Evolutionary conservation across 306 rosid genomes (phyloP).

Genomic region (Cucurbita maxima): DNA sequence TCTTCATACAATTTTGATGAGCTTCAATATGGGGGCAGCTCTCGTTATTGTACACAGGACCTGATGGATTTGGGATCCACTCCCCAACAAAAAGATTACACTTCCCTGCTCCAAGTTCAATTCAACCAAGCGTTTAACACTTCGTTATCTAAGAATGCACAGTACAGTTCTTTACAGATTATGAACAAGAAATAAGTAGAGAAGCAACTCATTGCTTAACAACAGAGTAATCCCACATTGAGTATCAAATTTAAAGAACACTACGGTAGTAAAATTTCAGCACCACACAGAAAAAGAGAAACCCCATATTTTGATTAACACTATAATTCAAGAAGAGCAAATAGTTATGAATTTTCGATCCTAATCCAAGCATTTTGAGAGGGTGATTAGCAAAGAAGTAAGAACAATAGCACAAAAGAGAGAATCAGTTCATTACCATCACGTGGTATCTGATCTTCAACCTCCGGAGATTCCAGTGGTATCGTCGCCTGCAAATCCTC

Average conservation of each 20-base stretch:
- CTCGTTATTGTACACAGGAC: slow-evolving; percentile 53
- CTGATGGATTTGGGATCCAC: slow-evolving; percentile 58
- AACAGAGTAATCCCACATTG: background rate
- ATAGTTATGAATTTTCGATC: background rate
- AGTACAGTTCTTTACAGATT: background rate
- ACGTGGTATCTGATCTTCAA: background rate
- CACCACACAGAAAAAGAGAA: background rate
- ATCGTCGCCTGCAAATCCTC: background rate
- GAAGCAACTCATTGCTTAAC: background rate
- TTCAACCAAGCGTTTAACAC: background rate
- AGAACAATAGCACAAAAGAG: background rate
- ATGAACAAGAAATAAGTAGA: background rate
- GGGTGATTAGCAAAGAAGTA: background rate
- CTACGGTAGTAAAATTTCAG: background rate
- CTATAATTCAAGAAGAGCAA: background rate
- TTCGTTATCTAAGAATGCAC: slow-evolving; percentile 2
- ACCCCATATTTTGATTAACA: background rate
- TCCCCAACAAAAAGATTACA: slow-evolving; percentile 70
- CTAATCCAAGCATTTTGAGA: background rate
- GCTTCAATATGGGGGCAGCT: slow-evolving; percentile 70
- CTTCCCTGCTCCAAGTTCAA: slow-evolving; percentile 27
- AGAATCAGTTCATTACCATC: background rate
- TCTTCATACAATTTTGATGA: slow-evolving; percentile 71
- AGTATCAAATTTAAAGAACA: background rate
- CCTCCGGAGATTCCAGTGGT: background rate